Base-by-base conservation (phyloP, 2,329 filamentous ascomycete species). In the Fusarium brachygibbosum region DNA sequence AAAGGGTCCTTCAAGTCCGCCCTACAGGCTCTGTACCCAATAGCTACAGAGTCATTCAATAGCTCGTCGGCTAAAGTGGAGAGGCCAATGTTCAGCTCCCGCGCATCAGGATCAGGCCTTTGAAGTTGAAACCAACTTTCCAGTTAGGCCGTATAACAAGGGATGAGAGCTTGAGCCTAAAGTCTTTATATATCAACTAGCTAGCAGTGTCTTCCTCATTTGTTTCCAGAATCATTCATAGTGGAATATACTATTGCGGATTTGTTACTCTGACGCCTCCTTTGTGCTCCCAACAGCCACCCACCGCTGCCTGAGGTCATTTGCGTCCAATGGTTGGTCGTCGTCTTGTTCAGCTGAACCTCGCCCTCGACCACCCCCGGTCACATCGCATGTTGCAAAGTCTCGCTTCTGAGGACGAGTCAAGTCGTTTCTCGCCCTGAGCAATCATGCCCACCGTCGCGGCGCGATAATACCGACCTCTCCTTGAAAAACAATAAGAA, bases 1-100 rank as follows among this genome's bases (percentile, higher is more conserved):
- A 65, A 70, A 70, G 67, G 67, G 67, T 61, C 58, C 58, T 49
- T 38, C 42, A 53, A 58, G 46, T 58, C 54, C 59, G 68, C 64
- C 68, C 58, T 70, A 69, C 60, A 44, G 58, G 63, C n/a, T 11
- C 31, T 37, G n/a, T 34, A 29, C 14, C 68, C 68, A 70, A 70
- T 70, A 50, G 25, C 14, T 51, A 34, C 32, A 28, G 19, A 17
- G 35, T 4, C 23, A 40, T 40, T 53, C 51, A n/a, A 41, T 50
- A 66, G 66, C 66, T 63, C n/a, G 38, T 40, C 52, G 48, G 51
- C 23, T 54, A 56, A 54, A 59, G 62, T 66, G 67, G 59, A 62
- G 66, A 62, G 38, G 19, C 17, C 31, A 34, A 29, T 29, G 35
- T 37, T 66, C 66, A 69, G 52, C 66, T 70, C 50, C 66, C 42